phyloP scores from a whole-genome alignment of 2,329 filamentous ascomycete genomes.

The Scytalidium sp. region DNA sequence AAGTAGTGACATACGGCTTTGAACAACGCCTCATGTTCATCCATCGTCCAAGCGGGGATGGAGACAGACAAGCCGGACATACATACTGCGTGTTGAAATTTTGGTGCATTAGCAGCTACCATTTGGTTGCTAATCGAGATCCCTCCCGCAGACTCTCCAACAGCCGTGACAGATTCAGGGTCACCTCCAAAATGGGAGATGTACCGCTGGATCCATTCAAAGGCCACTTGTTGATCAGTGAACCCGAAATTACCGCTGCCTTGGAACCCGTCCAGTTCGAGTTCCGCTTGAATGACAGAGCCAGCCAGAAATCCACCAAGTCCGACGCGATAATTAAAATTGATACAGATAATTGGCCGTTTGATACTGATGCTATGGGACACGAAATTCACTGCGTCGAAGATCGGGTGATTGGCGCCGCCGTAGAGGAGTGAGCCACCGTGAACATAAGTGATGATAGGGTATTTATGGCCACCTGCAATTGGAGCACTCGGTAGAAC shows the following conservation, averaged over 20 bases:
- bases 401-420: not conserved
- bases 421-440: not conserved
- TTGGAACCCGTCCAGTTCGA: not conserved
- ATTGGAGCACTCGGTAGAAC: not conserved
- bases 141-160: constrained; percentile 32
- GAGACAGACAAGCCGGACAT: not conserved
- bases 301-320: constrained; percentile 67
- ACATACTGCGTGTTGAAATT: not conserved
- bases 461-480: not conserved
- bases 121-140: not conserved
- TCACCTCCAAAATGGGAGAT: constrained; percentile 26
- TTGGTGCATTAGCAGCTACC: not conserved
- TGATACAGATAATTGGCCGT: constrained; percentile 61
- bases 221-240: not conserved
- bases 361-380: constrained; percentile 16
- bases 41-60: not conserved
- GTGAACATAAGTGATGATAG: not conserved
- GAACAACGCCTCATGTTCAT: not conserved
- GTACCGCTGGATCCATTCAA: constrained; percentile 21
- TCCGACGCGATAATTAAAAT: constrained; percentile 71
- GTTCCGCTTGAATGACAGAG: not conserved
- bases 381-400: not conserved
- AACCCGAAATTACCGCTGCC: not conserved
- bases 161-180: constrained; percentile 20
- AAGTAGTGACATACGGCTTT: not conserved